Percentiles rank a stretch among this genome's conserved stretches.
phyloP scores from a whole-genome alignment of 2,329 filamentous ascomycete genomes.

The Xylariaceae sp. region DNA sequence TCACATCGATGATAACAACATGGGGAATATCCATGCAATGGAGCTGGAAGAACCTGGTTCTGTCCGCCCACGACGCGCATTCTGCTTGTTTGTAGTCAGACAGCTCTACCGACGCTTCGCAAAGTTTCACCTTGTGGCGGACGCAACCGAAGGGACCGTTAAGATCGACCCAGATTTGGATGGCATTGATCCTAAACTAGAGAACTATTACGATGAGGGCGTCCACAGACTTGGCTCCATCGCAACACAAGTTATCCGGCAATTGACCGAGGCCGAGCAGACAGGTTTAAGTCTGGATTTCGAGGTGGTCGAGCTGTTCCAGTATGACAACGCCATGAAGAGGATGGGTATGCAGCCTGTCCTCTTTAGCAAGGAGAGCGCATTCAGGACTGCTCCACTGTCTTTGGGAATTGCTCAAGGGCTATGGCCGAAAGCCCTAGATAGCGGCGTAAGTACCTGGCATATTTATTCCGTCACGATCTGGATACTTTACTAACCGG shows the following conservation, averaged over 20 bases:
- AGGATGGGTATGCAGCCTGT: not conserved
- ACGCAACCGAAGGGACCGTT: not conserved
- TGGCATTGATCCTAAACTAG: not conserved
- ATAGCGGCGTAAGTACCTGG: slow-evolving; percentile 20
- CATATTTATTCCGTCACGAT: too few relatives aligned
- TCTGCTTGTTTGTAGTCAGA: slow-evolving; percentile 27
- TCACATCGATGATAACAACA: slow-evolving; percentile 13
- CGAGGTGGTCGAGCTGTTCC: slow-evolving; percentile 27
- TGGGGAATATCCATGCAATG: slow-evolving; percentile 16
- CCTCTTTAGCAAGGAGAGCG: slow-evolving; percentile 18
- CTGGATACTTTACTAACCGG: not conserved
- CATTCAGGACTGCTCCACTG: slow-evolving; percentile 29
- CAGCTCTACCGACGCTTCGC: slow-evolving; percentile 32
- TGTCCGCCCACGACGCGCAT: slow-evolving; percentile 22
- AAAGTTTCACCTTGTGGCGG: not conserved
- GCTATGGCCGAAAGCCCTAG: slow-evolving; percentile 26
- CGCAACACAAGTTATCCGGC: slow-evolving; percentile 27
- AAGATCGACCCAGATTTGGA: slow-evolving; percentile 11
- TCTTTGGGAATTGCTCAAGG: slow-evolving; percentile 31
- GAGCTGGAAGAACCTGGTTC: slow-evolving; percentile 1
- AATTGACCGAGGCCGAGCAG: slow-evolving; percentile 26
- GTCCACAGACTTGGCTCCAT: slow-evolving; percentile 25
- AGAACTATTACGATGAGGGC: too few relatives aligned
- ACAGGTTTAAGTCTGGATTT: slow-evolving; percentile 20
- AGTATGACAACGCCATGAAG: not conserved